These are phyloP conservation scores for Akebia trifoliata DNA, from an alignment of 164 flowering plant species.

Conservation along the genomic window DNA sequence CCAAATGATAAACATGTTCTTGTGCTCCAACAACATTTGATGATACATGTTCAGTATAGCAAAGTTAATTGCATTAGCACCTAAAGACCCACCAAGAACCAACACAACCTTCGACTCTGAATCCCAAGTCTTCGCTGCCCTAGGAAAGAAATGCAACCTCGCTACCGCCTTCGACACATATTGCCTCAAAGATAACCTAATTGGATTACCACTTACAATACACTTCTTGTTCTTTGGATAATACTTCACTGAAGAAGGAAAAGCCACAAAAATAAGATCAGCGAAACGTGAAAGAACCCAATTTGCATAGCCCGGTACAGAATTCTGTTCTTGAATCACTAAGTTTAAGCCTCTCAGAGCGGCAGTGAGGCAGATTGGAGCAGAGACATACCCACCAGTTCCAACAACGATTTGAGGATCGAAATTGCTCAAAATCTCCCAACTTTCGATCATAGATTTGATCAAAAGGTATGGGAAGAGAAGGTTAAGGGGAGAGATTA, in stretches of 20 bases:
- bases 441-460: constrained; percentile 30
- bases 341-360: constrained; percentile 34
- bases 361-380: constrained; percentile 55
- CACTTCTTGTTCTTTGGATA: constrained; percentile 49
- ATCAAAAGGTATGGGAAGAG: constrained; percentile 44
- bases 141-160: constrained; percentile 47
- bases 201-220: constrained; percentile 66
- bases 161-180: constrained; percentile 47
- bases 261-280: constrained; percentile 50
- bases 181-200: constrained; percentile 43
- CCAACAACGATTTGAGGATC: constrained; percentile 63
- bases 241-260: constrained; percentile 41
- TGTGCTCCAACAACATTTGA: constrained; percentile 46
- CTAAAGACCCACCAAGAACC: constrained; percentile 74
- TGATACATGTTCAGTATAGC: constrained; percentile 54
- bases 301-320: constrained; percentile 63
- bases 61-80: constrained; percentile 62
- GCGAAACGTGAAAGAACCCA: constrained; percentile 56
- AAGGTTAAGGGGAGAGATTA: constrained; percentile 40
- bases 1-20: constrained; percentile 62
- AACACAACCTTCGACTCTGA: constrained; percentile 46
- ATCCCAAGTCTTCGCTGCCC: constrained; percentile 23
- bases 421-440: constrained; percentile 30
- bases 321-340: constrained; percentile 75
- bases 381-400: constrained; percentile 73